Conservation (phyloP, 1,284 basidiomycete species). For the Fomitopsis schrenkii region DNA sequence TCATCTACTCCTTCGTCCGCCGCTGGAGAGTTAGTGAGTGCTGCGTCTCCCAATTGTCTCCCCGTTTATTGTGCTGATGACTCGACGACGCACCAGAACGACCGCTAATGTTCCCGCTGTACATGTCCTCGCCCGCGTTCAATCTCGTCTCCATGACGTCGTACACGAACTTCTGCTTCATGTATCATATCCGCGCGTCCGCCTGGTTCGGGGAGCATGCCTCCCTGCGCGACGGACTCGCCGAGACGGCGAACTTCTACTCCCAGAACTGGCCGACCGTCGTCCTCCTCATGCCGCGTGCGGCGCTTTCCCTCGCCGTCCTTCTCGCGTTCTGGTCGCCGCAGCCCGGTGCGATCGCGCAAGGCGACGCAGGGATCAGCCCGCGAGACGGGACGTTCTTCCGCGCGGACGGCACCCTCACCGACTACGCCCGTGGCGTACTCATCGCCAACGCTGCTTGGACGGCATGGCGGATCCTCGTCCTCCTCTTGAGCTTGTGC, state of each 20-base stretch:
- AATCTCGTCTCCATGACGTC: constrained; percentile 71
- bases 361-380: constrained; percentile 44
- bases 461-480: constrained; percentile 64
- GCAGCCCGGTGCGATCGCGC: constrained; percentile 40
- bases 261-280: constrained; percentile 80
- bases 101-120: constrained; percentile 76
- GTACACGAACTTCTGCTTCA: constrained; percentile 79
- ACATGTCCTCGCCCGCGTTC: constrained; percentile 74
- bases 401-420: constrained; percentile 59
- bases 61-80: not conserved
- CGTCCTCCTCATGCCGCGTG: constrained; percentile 73
- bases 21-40: constrained; percentile 83
- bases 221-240: constrained; percentile 57
- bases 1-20: constrained; percentile 75
- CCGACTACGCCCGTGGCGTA: constrained; percentile 68
- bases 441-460: constrained; percentile 74
- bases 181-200: constrained; percentile 69
- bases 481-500: constrained; percentile 66
- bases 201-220: constrained; percentile 56
- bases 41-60: constrained; percentile 1
- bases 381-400: constrained; percentile 73
- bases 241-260: constrained; percentile 76
- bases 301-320: constrained; percentile 65
- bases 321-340: constrained; percentile 61
- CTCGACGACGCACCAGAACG: constrained; percentile 48